Evolutionary conservation across 257 asterid species (phyloP).

Genomic region (Solanum chaucha): DNA sequence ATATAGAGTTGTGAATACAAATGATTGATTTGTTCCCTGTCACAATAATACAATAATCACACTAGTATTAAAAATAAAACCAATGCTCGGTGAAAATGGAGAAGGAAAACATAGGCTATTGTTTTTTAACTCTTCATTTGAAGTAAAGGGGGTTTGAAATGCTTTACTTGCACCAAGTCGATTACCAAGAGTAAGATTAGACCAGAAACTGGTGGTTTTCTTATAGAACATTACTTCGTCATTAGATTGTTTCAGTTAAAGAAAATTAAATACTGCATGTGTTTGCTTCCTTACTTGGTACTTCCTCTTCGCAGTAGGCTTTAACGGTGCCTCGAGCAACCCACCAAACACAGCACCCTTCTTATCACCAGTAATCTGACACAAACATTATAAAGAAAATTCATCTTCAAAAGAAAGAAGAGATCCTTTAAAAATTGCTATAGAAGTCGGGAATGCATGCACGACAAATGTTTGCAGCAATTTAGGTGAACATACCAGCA

Average conservation of each 20-base stretch:
- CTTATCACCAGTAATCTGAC: constrained; percentile 86
- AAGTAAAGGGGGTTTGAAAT: not conserved
- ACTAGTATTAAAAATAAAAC: not conserved
- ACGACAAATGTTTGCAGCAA: not conserved
- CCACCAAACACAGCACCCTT: constrained; percentile 95
- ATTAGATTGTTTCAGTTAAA: not conserved
- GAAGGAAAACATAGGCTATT: not conserved
- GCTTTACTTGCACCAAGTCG: not conserved
- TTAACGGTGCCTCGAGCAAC: constrained; percentile 81
- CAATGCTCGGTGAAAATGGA: not conserved
- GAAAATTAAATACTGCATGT: not conserved
- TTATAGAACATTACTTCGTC: not conserved
- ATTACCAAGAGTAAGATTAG: not conserved
- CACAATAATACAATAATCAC: constrained; percentile 1
- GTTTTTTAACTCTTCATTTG: not conserved
- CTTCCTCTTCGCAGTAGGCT: constrained; percentile 74
- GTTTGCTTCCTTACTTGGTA: constrained; percentile 52
- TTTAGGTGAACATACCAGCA: constrained; percentile 44
- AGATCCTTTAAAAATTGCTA: not conserved
- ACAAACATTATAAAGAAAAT: not conserved
- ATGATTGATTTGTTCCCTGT: constrained; percentile 84
- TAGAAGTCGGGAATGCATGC: not conserved
- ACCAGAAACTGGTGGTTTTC: not conserved
- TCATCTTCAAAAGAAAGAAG: not conserved
- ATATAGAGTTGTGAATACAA: constrained; percentile 83